Percentiles rank a stretch among this genome's conserved stretches.
phyloP scores from a whole-genome alignment of 371 early-diverging fungal species.

The Mucor circinelloides region DNA sequence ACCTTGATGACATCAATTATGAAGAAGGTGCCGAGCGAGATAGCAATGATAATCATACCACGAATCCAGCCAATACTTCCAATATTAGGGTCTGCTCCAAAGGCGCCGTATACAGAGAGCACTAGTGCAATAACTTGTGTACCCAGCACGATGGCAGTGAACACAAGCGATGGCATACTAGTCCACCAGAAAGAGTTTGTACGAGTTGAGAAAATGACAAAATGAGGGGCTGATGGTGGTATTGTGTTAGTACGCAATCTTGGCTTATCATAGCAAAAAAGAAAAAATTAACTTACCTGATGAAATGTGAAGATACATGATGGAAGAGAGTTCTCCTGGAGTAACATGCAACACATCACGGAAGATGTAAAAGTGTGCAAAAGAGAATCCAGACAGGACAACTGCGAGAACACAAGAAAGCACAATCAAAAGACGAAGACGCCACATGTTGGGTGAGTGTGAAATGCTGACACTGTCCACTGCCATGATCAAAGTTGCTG shows the following conservation, averaged over 20 bases:
- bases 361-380: slow-evolving; percentile 82
- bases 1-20: slow-evolving; percentile 90
- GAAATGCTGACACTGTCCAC: slow-evolving; percentile 90
- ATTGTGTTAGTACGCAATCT: neutral
- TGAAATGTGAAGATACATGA: slow-evolving; percentile 93
- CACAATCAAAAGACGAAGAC: slow-evolving; percentile 81
- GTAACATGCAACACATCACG: slow-evolving; percentile 57
- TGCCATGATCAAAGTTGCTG: slow-evolving; percentile 90
- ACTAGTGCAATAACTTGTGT: slow-evolving; percentile 92
- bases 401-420: slow-evolving; percentile 77
- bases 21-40: slow-evolving; percentile 73
- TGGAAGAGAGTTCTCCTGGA: slow-evolving; percentile 59
- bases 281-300: slow-evolving; percentile 64
- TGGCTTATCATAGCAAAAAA: slow-evolving; percentile 1
- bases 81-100: slow-evolving; percentile 28
- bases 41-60: slow-evolving; percentile 64
- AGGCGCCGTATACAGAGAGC: slow-evolving; percentile 78
- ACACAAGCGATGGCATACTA: slow-evolving; percentile 77
- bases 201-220: slow-evolving; percentile 95
- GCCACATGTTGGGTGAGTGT: slow-evolving; percentile 84
- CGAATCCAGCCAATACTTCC: slow-evolving; percentile 55
- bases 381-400: slow-evolving; percentile 74
- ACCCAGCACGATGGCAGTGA: slow-evolving; percentile 80
- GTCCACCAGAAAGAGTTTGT: slow-evolving; percentile 87
- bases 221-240: slow-evolving; percentile 85